These are phyloP conservation scores for Orbilia blumenaviensis DNA, from an alignment of 2,329 filamentous ascomycete genomes.

Conservation along the genomic window DNA sequence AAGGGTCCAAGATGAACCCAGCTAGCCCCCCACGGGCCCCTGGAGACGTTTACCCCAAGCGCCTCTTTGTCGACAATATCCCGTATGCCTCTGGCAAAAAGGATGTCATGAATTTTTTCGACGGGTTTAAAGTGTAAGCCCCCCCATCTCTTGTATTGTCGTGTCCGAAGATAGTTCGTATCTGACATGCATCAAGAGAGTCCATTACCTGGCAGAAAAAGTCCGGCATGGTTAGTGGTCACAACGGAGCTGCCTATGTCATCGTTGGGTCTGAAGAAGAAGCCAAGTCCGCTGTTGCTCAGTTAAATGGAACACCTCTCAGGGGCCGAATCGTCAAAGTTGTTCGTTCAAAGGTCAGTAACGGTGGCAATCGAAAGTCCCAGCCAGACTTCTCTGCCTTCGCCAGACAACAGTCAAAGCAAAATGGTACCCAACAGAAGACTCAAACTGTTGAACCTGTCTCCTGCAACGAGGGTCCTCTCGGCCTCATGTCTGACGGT, in stretches of 20 bases:
- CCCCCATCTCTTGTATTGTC: background rate
- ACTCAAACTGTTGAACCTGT: background rate
- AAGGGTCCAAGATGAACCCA: conserved; percentile 8
- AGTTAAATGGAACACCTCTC: conserved; percentile 24
- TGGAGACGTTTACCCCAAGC: conserved; percentile 18
- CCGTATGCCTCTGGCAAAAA: conserved; percentile 38
- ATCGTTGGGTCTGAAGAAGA: conserved; percentile 33
- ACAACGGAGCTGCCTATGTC: conserved; percentile 28
- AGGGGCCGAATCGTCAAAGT: conserved; percentile 30
- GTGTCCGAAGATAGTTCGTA: background rate
- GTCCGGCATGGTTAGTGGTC: background rate
- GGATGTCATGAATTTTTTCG: conserved; percentile 36
- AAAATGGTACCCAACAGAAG: background rate
- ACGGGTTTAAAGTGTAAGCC: conserved; percentile 45
- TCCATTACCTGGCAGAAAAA: conserved; percentile 38
- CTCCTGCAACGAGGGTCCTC: background rate
- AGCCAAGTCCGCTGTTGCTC: conserved; percentile 17
- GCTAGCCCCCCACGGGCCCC: conserved; percentile 20
- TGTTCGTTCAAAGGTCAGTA: conserved; percentile 16
- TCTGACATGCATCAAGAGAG: conserved; percentile 16
- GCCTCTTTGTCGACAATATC: conserved; percentile 44
- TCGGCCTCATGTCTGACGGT: background rate
- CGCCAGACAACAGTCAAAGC: background rate
- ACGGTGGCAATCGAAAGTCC: background rate
- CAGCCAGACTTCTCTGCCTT: conserved; percentile 1